phyloP scores from a whole-genome alignment of 2,329 filamentous ascomycete genomes.

The Aspergillus novofumigatus region DNA sequence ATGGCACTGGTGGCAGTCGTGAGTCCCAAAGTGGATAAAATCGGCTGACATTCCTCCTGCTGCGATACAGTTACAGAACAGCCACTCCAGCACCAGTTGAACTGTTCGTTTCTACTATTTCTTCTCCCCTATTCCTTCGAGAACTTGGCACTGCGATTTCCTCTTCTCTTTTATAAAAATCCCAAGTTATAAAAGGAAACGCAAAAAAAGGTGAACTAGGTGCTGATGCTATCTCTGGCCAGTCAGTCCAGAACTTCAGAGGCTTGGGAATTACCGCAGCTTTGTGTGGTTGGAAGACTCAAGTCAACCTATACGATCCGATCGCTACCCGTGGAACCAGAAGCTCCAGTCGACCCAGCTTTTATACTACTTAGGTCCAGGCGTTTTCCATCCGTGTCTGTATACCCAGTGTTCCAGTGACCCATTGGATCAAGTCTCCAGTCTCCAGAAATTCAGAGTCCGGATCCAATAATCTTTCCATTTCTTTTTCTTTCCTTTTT shows the following conservation, averaged over 20 bases:
- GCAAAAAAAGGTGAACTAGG: neutral
- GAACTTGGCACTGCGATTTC: neutral
- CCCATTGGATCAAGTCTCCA: neutral
- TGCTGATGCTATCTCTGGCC: slow-evolving; percentile 6
- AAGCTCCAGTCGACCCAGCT: slow-evolving; percentile 20
- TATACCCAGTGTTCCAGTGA: neutral
- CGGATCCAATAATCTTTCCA: neutral
- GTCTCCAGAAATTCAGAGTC: neutral
- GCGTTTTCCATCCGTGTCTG: neutral
- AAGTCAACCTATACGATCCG: slow-evolving; percentile 16
- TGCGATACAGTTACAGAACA: slow-evolving; percentile 14
- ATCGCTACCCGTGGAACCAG: slow-evolving; percentile 26
- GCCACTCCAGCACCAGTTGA: slow-evolving; percentile 12
- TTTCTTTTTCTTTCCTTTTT: neutral
- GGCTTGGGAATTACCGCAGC: slow-evolving; percentile 28
- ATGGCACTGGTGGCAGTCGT: slow-evolving; percentile 13
- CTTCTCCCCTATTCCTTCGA: neutral
- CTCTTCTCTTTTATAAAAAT: neutral
- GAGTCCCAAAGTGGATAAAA: slow-evolving; percentile 14
- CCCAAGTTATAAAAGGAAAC: neutral
- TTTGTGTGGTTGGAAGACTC: slow-evolving; percentile 18
- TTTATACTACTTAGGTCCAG: slow-evolving; percentile 9
- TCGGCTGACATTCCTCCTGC: slow-evolving; percentile 19
- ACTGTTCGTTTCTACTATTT: neutral
- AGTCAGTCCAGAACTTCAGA: slow-evolving; percentile 12